Evolutionary conservation across 179 eudicot species (phyloP), one percentile per base, ranked within the genome.

Genomic region (Carnegiea gigantea): DNA sequence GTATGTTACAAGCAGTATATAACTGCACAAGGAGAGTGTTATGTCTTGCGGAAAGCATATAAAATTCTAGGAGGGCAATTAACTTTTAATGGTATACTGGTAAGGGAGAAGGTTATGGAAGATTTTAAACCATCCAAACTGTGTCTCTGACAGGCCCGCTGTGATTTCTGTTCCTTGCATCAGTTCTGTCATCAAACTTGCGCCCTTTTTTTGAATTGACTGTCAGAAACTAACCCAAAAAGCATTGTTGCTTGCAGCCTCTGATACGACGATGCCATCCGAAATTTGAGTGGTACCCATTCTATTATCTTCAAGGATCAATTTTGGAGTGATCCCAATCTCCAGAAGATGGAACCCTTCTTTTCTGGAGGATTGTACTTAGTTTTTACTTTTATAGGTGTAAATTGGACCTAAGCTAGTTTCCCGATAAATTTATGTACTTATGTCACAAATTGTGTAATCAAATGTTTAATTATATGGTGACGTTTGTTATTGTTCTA

Each of bases 181-280:
- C 20, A 10, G 6, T 20, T 40, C 14, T 48, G 53, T 48, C 53
- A 5, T 5, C 6, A 40, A 40, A 48, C 53, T 13, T 13, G 14
- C 53, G 11, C 1, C 53, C 53, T 12, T 10, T 48, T 13, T 48
- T 15, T 13, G 11, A 48, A 11, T 48, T 48, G 13, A 48, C 10
- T 13, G 53, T 68, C 21, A n/a, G 18, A 1, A 20, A n/a, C 9
- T 60, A 67, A 48, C 79, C 77, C 40, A 36, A 36, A 49, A 30
- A 40, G 68, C 68, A 17, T 30, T 51, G 75, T 70, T 70, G 13
- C 20, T 54, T 82, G 70, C 84, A 82, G 84, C 49, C 68, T 76
- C 30, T 77, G 80, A 54, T 67, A 77, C 70, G 38, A 24, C 9
- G 59, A 77, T 28, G 54, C 48, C 51, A 26, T 76, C 76, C 14